Evolutionary conservation across 1,284 basidiomycete species (phyloP).

Genomic region (Tilletiopsis washingtonensis): DNA sequence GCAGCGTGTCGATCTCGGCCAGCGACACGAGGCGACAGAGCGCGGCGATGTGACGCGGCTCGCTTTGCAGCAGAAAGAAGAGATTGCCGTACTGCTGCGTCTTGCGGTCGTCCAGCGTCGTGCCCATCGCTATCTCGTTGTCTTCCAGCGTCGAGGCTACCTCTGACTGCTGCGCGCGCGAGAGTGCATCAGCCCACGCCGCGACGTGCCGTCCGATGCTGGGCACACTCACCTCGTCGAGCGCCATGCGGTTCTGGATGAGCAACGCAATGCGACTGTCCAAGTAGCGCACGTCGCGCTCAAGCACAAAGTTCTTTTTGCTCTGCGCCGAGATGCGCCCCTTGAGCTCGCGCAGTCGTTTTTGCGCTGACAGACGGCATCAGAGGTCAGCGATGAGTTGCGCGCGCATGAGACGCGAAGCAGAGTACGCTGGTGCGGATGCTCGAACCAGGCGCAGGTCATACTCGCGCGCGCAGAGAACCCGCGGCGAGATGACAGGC

Average conservation of each 20-base stretch:
- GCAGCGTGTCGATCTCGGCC: slow-evolving; percentile 92
- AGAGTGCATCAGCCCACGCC: too few relatives aligned
- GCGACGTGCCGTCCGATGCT: not conserved
- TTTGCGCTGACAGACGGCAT: slow-evolving; percentile 91
- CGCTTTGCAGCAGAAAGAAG: slow-evolving; percentile 95
- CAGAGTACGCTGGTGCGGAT: too few relatives aligned
- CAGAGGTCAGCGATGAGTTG: not conserved
- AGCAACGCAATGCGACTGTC: slow-evolving; percentile 94
- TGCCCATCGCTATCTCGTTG: slow-evolving; percentile 58
- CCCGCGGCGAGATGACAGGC: too few relatives aligned
- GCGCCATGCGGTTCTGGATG: slow-evolving; percentile 95
- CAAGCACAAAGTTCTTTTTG: slow-evolving; percentile 98
- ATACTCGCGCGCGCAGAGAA: too few relatives aligned
- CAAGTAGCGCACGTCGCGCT: slow-evolving; percentile 94
- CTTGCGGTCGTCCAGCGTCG: slow-evolving; percentile 74
- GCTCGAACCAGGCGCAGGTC: too few relatives aligned
- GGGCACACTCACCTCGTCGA: slow-evolving; percentile 71
- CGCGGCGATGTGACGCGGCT: slow-evolving; percentile 90
- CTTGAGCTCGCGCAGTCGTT: slow-evolving; percentile 88
- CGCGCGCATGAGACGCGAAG: not conserved
- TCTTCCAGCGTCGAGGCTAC: slow-evolving; percentile 64
- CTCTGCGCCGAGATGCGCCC: slow-evolving; percentile 95
- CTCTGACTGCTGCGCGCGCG: slow-evolving; percentile 25
- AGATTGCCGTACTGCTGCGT: slow-evolving; percentile 93
- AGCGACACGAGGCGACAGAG: slow-evolving; percentile 94